Percentiles rank a stretch among this genome's conserved stretches.
phyloP scores from a whole-genome alignment of 345 rosid species.

The Hibiscus syriacus region DNA sequence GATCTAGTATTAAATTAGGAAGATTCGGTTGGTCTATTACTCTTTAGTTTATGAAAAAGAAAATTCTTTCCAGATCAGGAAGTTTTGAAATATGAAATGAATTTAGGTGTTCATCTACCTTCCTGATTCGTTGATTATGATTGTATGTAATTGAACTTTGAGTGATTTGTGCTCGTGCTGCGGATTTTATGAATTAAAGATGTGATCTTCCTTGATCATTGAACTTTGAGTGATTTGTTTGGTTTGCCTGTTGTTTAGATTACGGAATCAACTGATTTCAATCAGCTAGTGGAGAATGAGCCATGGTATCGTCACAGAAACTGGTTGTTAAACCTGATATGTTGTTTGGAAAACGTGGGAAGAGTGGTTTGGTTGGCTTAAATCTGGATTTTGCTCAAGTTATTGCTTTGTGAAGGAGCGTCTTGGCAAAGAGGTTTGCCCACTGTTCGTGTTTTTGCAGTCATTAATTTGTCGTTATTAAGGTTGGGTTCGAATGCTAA shows the following conservation, averaged over 20 bases:
- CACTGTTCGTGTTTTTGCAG: neutral
- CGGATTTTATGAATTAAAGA: neutral
- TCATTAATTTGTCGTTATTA: neutral
- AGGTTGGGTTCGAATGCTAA: neutral
- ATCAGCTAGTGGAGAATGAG: neutral
- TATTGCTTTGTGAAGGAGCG: constrained; percentile 69
- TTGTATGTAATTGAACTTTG: neutral
- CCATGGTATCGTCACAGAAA: constrained; percentile 61
- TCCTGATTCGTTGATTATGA: too few relatives aligned
- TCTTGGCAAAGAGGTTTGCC: constrained; percentile 68
- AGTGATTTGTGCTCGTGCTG: neutral
- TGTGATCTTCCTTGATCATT: neutral
- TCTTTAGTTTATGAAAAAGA: neutral
- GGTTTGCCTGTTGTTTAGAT: neutral
- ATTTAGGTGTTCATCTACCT: neutral
- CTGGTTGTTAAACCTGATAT: constrained; percentile 96
- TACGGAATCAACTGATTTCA: neutral
- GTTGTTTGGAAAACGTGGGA: constrained; percentile 94
- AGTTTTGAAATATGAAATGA: neutral
- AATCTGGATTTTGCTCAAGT: constrained; percentile 73
- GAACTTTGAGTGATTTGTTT: neutral
- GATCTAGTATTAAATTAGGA: neutral
- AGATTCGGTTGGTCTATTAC: neutral
- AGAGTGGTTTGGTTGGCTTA: constrained; percentile 86
- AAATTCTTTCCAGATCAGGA: neutral